These are phyloP conservation scores for Capronia epimyces DNA, from an alignment of 2,329 filamentous ascomycete species.

Conservation along the genomic window DNA sequence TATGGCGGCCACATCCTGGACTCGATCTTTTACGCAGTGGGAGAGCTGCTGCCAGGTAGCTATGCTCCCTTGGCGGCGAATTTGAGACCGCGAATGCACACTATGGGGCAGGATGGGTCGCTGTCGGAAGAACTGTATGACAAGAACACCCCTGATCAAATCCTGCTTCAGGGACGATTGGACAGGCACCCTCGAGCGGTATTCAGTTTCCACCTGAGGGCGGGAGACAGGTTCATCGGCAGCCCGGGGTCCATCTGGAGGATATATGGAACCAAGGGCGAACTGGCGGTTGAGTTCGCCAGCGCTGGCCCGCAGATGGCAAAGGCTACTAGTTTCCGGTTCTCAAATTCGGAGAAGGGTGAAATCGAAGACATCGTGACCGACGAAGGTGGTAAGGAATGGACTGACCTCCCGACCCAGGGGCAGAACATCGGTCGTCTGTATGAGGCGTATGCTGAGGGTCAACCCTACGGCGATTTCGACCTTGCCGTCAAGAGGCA, in stretches of 20 bases:
- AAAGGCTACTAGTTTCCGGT: constrained; percentile 43
- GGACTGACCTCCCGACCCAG: constrained; percentile 42
- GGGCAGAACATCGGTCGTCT: constrained; percentile 50
- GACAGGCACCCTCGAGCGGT: constrained; percentile 21
- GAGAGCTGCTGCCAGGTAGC: constrained; percentile 23
- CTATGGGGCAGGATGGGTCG: constrained; percentile 23
- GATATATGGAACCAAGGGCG: constrained; percentile 36
- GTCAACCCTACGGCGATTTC: constrained; percentile 42
- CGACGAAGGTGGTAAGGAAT: constrained; percentile 44
- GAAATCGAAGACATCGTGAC: constrained; percentile 40
- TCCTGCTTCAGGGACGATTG: constrained; percentile 28
- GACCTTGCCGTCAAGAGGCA: constrained; percentile 46
- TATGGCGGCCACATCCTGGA: constrained; percentile 33
- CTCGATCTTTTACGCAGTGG: constrained; percentile 26
- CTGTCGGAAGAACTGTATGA: constrained; percentile 24
- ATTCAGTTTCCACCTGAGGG: constrained; percentile 27
- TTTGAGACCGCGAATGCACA: constrained; percentile 22
- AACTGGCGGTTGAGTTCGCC: constrained; percentile 38
- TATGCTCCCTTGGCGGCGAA: constrained; percentile 26
- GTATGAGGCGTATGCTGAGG: constrained; percentile 53
- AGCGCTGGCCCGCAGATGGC: constrained; percentile 35
- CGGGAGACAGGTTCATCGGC: constrained; percentile 27
- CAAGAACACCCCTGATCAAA: constrained; percentile 29
- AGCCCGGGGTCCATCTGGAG: constrained; percentile 28
- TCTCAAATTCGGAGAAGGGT: constrained; percentile 49